Evolutionary conservation across 345 rosid species (phyloP).

Genomic region (Syzygium aromaticum): DNA sequence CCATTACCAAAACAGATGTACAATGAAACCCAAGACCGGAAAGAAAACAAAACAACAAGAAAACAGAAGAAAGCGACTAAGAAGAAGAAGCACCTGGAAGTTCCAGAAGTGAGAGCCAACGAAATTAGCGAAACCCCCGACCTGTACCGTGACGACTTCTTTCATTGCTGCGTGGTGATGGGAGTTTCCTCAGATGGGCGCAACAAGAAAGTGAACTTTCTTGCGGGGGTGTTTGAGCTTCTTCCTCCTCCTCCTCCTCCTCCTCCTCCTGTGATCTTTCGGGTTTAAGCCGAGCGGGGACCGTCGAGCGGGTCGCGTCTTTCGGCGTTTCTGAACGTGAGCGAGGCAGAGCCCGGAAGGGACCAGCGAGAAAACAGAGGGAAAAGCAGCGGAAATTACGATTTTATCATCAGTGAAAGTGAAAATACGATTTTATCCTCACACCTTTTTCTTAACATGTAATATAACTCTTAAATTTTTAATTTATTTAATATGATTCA

Average conservation of each 20-base stretch:
- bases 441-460: too few species aligned
- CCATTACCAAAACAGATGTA: not conserved
- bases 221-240: not conserved
- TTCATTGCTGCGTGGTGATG: slow-evolving; percentile 28
- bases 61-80: not conserved
- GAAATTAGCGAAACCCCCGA: slow-evolving; percentile 81
- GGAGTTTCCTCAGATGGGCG: not conserved
- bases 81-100: slow-evolving; percentile 51
- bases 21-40: not conserved
- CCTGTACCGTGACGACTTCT: slow-evolving; percentile 79
- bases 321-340: too few species aligned
- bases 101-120: slow-evolving; percentile 99
- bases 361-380: not conserved
- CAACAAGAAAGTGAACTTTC: not conserved
- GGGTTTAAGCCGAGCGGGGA: too few species aligned
- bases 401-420: not conserved
- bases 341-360: too few species aligned
- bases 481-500: too few species aligned
- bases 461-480: too few species aligned
- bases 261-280: not conserved
- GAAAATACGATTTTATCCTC: not conserved
- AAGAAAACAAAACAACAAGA: not conserved
- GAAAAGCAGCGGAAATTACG: not conserved
- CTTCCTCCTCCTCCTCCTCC: not conserved
- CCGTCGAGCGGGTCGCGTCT: too few species aligned